phyloP scores from a whole-genome alignment of 345 rosid genomes.

The Populus nigra region DNA sequence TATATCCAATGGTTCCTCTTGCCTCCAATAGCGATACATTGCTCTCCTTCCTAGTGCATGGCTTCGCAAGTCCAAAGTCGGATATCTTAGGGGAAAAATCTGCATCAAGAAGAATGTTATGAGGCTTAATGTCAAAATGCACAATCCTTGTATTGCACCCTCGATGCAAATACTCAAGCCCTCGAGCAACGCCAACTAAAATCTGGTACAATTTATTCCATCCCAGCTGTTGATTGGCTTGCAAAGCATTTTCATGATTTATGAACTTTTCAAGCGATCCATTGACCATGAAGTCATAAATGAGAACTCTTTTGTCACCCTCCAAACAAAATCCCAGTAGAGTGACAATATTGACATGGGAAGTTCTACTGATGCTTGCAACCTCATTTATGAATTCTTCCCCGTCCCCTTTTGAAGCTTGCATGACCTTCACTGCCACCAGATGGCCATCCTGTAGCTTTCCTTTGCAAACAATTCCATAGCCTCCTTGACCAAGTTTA shows the following conservation, averaged over 20 bases:
- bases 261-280: conserved; percentile 13
- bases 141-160: conserved; percentile 16
- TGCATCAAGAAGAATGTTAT: neutral
- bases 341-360: conserved; percentile 11
- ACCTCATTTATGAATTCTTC: conserved; percentile 18
- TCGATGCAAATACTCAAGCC: conserved; percentile 7
- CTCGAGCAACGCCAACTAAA: conserved; percentile 5
- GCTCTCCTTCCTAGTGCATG: neutral
- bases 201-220: conserved; percentile 6
- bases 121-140: conserved; percentile 8
- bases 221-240: neutral
- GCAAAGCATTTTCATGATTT: neutral
- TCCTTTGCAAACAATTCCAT: conserved; percentile 11
- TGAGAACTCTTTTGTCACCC: neutral
- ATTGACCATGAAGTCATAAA: conserved; percentile 10
- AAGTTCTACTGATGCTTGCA: conserved; percentile 15
- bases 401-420: neutral
- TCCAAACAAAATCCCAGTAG: conserved; percentile 1
- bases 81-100: neutral
- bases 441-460: neutral
- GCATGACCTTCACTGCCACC: conserved; percentile 3
- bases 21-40: neutral
- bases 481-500: conserved; percentile 18
- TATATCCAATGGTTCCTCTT: conserved; percentile 15
- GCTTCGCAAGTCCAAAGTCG: conserved; percentile 8